These are phyloP conservation scores for Galerina marginata DNA, from an alignment of 768 basidiomycete genomes.

Conservation along the genomic window DNA sequence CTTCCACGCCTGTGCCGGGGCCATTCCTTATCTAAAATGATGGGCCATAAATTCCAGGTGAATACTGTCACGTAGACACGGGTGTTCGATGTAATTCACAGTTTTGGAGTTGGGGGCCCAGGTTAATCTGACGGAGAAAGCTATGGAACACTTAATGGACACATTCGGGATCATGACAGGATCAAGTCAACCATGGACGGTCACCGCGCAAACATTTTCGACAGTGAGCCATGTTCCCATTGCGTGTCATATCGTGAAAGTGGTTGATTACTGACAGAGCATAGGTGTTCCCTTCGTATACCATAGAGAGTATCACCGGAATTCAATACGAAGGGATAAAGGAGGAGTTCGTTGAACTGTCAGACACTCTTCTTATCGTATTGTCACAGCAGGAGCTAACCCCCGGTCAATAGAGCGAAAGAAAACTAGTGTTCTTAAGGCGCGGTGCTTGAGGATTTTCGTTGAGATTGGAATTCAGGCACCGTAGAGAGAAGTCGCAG, in stretches of 20 bases:
- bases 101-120: constrained; percentile 8
- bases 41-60: neutral
- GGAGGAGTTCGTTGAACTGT: constrained; percentile 23
- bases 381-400: neutral
- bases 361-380: neutral
- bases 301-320: constrained; percentile 22
- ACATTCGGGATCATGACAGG: constrained; percentile 24
- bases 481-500: too few species aligned
- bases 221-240: constrained; percentile 14
- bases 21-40: too few species aligned
- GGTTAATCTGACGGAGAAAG: constrained; percentile 23
- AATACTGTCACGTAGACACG: neutral
- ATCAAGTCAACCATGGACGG: constrained; percentile 19
- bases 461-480: too few species aligned
- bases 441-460: too few species aligned
- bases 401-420: neutral
- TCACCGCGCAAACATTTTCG: constrained; percentile 19
- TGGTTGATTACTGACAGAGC: neutral
- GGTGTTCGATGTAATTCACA: neutral
- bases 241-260: neutral
- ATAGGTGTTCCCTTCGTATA: constrained; percentile 25
- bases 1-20: too few species aligned
- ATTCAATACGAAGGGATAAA: constrained; percentile 24
- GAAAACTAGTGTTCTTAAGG: too few species aligned
- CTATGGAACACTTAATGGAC: constrained; percentile 20